Conservation (phyloP, 305 asterid genomes). For the Caryopteris hybrid region DNA sequence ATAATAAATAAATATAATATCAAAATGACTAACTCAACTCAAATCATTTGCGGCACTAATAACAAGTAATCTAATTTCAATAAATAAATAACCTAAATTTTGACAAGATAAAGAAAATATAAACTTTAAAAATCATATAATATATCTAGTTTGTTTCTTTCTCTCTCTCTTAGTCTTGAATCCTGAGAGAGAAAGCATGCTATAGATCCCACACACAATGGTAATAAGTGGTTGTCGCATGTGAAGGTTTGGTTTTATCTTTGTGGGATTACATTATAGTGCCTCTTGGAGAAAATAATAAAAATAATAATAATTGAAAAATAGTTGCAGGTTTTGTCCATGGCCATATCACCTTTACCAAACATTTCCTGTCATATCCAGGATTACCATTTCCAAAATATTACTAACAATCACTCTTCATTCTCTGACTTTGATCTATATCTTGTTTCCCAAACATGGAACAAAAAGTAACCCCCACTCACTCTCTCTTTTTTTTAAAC, state of each 20-base stretch:
- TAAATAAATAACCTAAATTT: too few species aligned
- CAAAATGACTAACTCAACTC: too few species aligned
- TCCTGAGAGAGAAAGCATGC: conserved; percentile 27
- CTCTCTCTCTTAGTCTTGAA: too few species aligned
- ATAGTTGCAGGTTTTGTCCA: conserved; percentile 22
- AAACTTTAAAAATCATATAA: too few species aligned
- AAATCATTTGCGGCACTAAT: too few species aligned
- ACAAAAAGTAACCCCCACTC: conserved; percentile 28
- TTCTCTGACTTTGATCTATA: conserved; percentile 28
- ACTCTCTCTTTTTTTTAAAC: background rate
- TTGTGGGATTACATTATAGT: conserved; percentile 20
- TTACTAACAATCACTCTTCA: conserved; percentile 16
- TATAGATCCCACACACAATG: conserved; percentile 14
- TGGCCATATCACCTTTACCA: conserved; percentile 30
- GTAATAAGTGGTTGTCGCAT: conserved; percentile 69
- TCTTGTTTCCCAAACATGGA: conserved; percentile 37
- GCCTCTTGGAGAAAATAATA: background rate
- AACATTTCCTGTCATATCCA: conserved; percentile 28
- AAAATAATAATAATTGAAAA: background rate
- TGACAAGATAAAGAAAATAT: too few species aligned
- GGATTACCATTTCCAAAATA: conserved; percentile 27
- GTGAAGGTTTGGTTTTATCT: conserved; percentile 36
- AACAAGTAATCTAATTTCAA: too few species aligned
- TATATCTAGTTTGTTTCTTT: too few species aligned
- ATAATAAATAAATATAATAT: too few species aligned